Evolutionary conservation across 148 eudicot species (phyloP).

Genomic region (Cornus suecica): DNA sequence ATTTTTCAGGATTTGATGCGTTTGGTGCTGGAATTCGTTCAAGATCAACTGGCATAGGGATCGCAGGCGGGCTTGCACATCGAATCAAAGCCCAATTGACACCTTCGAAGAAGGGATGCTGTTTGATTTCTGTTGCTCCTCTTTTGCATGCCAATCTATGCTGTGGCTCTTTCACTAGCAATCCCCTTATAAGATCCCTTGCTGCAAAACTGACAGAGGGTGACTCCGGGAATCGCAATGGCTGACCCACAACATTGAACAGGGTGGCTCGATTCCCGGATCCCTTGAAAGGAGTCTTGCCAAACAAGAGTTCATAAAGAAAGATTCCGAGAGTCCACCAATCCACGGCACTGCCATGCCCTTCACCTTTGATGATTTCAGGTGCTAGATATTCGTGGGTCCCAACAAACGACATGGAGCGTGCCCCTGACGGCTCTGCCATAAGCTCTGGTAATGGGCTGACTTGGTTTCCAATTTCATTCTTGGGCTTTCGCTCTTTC

Average conservation of each 20-base stretch:
- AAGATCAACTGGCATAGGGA: conserved; percentile 74
- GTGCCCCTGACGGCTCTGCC: conserved; percentile 86
- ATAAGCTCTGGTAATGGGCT: conserved; percentile 86
- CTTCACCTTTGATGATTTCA: conserved; percentile 88
- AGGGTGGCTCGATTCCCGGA: conserved; percentile 84
- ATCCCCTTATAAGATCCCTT: conserved; percentile 76
- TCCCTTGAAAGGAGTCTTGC: conserved; percentile 94
- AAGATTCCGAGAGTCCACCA: conserved; percentile 99
- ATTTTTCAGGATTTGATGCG: conserved; percentile 46
- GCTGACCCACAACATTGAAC: conserved; percentile 86
- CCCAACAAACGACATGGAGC: conserved; percentile 96
- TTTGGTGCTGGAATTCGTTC: conserved; percentile 46
- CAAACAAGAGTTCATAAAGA: conserved; percentile 74
- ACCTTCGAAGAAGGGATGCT: conserved; percentile 95
- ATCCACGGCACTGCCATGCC: conserved; percentile 96
- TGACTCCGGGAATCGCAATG: conserved; percentile 72
- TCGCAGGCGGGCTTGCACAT: conserved; percentile 86
- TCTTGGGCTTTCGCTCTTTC: conserved; percentile 65
- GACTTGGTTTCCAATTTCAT: conserved; percentile 69
- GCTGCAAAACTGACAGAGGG: conserved; percentile 87
- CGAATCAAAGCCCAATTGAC: conserved; percentile 96
- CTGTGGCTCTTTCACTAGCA: conserved; percentile 90
- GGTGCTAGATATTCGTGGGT: conserved; percentile 96
- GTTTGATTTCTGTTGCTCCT: conserved; percentile 93
- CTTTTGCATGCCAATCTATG: conserved; percentile 81